Evolutionary conservation across 768 basidiomycete species (phyloP).

Genomic region (Termitomyces heimii): DNA sequence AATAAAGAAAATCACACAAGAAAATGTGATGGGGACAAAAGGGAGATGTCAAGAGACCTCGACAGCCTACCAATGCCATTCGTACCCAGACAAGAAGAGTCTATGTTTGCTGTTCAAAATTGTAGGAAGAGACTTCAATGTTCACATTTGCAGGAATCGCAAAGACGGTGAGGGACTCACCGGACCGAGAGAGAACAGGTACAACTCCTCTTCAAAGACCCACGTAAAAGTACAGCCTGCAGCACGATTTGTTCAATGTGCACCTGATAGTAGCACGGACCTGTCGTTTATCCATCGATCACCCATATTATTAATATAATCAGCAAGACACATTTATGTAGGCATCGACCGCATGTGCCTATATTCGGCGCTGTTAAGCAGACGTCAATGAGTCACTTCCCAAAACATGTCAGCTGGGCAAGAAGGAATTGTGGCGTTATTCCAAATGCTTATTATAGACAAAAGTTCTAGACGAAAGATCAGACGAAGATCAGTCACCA

Average conservation of each 20-base stretch:
- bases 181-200: not conserved
- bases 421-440: not conserved
- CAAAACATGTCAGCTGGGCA: not conserved
- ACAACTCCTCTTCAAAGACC: not conserved
- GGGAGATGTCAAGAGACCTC: not conserved
- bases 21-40: not conserved
- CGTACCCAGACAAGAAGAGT: not conserved
- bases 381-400: not conserved
- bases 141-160: not conserved
- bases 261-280: not conserved
- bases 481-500: not conserved
- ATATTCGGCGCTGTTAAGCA: not conserved
- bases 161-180: not conserved
- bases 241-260: too few relatives aligned
- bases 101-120: not conserved
- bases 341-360: not conserved
- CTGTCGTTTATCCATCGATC: not conserved
- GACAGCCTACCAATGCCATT: not conserved
- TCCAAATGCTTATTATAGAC: not conserved
- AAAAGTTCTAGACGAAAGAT: not conserved
- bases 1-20: too few relatives aligned
- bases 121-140: not conserved
- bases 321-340: not conserved
- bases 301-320: not conserved
- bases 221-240: not conserved